Conservation (phyloP, 495 filamentous ascomycete species). For the Tuber melanosporum region DNA sequence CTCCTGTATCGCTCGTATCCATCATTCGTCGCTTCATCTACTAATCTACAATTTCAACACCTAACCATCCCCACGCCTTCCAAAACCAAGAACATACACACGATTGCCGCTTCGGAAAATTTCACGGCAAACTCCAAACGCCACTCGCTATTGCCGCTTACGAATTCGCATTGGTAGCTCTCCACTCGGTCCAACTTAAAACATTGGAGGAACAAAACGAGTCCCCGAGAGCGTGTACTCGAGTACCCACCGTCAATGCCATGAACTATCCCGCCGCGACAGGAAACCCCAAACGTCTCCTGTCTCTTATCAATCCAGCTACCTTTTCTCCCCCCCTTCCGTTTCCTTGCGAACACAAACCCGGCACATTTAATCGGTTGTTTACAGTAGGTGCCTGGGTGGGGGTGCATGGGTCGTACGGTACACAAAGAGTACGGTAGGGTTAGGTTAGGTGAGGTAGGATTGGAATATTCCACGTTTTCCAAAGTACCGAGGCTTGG, state of each 20-base stretch:
- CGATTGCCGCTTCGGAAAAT: background rate
- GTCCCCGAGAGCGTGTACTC: background rate
- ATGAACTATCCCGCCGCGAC: background rate
- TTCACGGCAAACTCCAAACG: background rate
- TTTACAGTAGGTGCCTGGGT: background rate
- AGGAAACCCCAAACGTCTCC: background rate
- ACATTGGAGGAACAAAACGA: background rate
- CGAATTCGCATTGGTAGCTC: background rate
- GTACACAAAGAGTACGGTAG: background rate
- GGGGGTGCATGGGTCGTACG: background rate
- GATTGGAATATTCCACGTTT: background rate
- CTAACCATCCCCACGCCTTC: background rate
- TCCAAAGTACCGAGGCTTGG: background rate
- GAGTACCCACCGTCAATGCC: background rate
- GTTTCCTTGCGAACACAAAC: background rate
- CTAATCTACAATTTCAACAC: background rate
- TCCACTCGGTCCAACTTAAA: background rate
- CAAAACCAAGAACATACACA: background rate
- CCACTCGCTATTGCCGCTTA: background rate
- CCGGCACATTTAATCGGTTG: background rate
- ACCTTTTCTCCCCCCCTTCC: background rate
- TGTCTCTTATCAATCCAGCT: background rate
- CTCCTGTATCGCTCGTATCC: background rate
- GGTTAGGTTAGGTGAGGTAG: background rate
- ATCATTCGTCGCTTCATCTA: background rate